These are phyloP conservation scores for Pueraria montana DNA, from an alignment of 306 rosid genomes.

Conservation along the genomic window DNA sequence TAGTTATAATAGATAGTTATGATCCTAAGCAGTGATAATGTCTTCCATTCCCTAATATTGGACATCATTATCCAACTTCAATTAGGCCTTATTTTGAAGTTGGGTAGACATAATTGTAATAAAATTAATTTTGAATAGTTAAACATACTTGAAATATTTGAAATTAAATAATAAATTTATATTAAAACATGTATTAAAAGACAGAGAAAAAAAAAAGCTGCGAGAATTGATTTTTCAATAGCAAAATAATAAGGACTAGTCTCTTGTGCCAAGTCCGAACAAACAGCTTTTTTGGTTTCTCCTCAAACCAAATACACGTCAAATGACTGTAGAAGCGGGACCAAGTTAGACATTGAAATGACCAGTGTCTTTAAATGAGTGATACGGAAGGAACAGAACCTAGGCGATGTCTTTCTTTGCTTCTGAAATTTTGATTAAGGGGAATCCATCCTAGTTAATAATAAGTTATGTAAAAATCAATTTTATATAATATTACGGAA, in stretches of 20 bases:
- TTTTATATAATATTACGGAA: too few relatives aligned
- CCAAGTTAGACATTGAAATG: background rate
- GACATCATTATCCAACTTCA: background rate
- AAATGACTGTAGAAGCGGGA: background rate
- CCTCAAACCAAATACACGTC: background rate
- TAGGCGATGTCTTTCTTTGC: background rate
- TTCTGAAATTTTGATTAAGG: background rate
- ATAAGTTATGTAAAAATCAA: too few relatives aligned
- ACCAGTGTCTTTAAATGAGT: background rate
- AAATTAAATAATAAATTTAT: background rate
- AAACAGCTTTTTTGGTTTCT: background rate
- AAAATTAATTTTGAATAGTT: background rate
- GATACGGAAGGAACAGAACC: slow-evolving; percentile 3
- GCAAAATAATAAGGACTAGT: background rate
- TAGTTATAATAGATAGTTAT: too few relatives aligned
- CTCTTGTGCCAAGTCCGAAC: too few relatives aligned
- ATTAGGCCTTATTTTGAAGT: background rate
- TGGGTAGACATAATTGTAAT: background rate
- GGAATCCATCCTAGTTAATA: too few relatives aligned
- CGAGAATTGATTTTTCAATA: background rate
- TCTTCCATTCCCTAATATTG: too few relatives aligned
- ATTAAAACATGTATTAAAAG: background rate
- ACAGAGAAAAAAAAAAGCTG: too few relatives aligned
- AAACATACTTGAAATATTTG: background rate
- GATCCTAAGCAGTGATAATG: too few relatives aligned